These are phyloP conservation scores for Fomitopsis schrenkii DNA, from an alignment of 1,284 basidiomycete species.

Conservation along the genomic window DNA sequence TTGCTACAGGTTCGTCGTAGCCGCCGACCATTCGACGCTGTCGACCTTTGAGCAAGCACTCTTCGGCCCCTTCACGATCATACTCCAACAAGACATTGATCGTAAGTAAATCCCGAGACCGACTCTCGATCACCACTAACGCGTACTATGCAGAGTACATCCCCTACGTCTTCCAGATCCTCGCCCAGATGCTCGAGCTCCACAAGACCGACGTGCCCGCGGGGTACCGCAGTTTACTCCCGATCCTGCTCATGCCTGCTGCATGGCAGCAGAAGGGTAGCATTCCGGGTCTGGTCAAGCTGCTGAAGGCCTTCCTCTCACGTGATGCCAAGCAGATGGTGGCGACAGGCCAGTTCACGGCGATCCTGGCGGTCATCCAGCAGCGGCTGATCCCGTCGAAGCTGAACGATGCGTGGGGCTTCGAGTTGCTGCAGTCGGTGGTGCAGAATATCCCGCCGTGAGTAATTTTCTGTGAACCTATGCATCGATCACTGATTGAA, in stretches of 20 bases:
- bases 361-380: slow-evolving; percentile 88
- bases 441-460: slow-evolving; percentile 73
- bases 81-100: slow-evolving; percentile 89
- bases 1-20: slow-evolving; percentile 86
- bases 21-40: slow-evolving; percentile 65
- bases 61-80: slow-evolving; percentile 87
- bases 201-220: slow-evolving; percentile 68
- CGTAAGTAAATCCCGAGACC: slow-evolving; percentile 45
- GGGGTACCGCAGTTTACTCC: slow-evolving; percentile 78
- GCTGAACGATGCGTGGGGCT: slow-evolving; percentile 87
- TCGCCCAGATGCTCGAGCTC: slow-evolving; percentile 92
- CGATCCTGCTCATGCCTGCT: slow-evolving; percentile 81
- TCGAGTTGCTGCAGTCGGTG: slow-evolving; percentile 84
- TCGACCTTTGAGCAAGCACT: slow-evolving; percentile 76
- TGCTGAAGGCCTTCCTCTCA: slow-evolving; percentile 82
- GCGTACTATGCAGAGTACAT: slow-evolving; percentile 72
- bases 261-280: slow-evolving; percentile 97
- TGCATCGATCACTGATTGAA: not conserved
- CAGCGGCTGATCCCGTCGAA: slow-evolving; percentile 87
- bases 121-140: not conserved
- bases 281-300: slow-evolving; percentile 88
- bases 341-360: slow-evolving; percentile 70
- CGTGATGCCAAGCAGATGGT: slow-evolving; percentile 72
- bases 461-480: slow-evolving; percentile 28
- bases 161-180: slow-evolving; percentile 96